Conservation (phyloP, 129 eudicot genomes). For the Pittosporum tobira region DNA sequence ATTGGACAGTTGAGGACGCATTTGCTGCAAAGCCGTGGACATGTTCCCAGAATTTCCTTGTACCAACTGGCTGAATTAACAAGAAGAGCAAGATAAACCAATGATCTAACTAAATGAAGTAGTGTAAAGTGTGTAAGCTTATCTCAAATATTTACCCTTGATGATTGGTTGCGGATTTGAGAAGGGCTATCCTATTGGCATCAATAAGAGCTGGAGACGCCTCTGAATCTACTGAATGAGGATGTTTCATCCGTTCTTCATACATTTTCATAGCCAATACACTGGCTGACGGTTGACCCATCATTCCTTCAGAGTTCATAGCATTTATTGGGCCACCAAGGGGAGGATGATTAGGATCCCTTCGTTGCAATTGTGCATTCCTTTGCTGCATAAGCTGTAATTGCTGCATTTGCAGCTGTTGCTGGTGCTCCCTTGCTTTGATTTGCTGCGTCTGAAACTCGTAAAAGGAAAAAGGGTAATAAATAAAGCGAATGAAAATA, state of each 20-base stretch:
- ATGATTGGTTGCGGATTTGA: conserved; percentile 72
- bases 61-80: conserved; percentile 73
- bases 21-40: conserved; percentile 81
- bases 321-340: conserved; percentile 59
- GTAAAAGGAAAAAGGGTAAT: conserved; percentile 8
- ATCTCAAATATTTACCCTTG: conserved; percentile 59
- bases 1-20: conserved; percentile 67
- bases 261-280: conserved; percentile 69
- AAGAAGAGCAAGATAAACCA: conserved; percentile 19
- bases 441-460: conserved; percentile 69
- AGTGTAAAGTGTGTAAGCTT: background rate
- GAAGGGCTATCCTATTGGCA: conserved; percentile 85
- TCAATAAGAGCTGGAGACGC: conserved; percentile 68
- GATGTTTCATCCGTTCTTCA: conserved; percentile 73
- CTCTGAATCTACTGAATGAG: conserved; percentile 80
- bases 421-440: conserved; percentile 91
- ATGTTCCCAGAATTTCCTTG: conserved; percentile 76
- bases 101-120: conserved; percentile 12
- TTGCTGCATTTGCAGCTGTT: conserved; percentile 95
- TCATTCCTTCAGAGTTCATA: conserved; percentile 65
- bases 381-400: conserved; percentile 88
- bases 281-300: conserved; percentile 84
- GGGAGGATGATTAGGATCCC: conserved; percentile 88
- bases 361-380: conserved; percentile 85
- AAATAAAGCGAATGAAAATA: background rate